Percentiles rank a stretch among this genome's conserved stretches.
phyloP scores from a whole-genome alignment of 2,329 filamentous ascomycete genomes.

The Diaporthe caulivora region DNA sequence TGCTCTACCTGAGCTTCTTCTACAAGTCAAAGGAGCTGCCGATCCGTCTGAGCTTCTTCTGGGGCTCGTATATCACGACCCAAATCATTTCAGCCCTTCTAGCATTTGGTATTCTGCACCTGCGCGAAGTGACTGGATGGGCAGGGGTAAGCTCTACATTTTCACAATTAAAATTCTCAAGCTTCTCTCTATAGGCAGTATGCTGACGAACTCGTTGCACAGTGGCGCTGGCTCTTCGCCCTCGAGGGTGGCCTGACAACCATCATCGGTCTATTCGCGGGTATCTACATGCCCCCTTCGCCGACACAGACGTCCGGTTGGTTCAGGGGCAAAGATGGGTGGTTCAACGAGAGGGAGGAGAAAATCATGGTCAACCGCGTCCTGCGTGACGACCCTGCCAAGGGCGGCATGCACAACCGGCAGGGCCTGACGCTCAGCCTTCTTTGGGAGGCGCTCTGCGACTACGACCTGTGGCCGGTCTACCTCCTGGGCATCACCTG shows the following conservation, averaged over 20 bases:
- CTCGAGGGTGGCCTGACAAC: conserved; percentile 43
- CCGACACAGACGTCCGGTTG: conserved; percentile 69
- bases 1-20: conserved; percentile 76
- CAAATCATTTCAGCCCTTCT: conserved; percentile 64
- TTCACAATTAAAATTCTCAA: not conserved
- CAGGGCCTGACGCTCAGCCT: conserved; percentile 38
- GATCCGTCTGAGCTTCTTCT: conserved; percentile 74
- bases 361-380: conserved; percentile 73
- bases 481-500: conserved; percentile 51
- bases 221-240: conserved; percentile 50
- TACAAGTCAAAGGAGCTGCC: conserved; percentile 77
- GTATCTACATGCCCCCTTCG: conserved; percentile 64
- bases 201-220: not conserved
- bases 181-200: not conserved
- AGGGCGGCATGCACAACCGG: conserved; percentile 46
- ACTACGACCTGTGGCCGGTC: conserved; percentile 42
- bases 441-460: conserved; percentile 40
- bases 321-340: conserved; percentile 67
- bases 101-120: conserved; percentile 65
- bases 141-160: conserved; percentile 51
- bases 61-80: conserved; percentile 68
- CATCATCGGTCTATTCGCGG: conserved; percentile 53
- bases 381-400: conserved; percentile 44
- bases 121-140: conserved; percentile 61
- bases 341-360: conserved; percentile 71